Conservation (phyloP, 2,329 filamentous ascomycete genomes). For the Pseudogymnoascus sp. region DNA sequence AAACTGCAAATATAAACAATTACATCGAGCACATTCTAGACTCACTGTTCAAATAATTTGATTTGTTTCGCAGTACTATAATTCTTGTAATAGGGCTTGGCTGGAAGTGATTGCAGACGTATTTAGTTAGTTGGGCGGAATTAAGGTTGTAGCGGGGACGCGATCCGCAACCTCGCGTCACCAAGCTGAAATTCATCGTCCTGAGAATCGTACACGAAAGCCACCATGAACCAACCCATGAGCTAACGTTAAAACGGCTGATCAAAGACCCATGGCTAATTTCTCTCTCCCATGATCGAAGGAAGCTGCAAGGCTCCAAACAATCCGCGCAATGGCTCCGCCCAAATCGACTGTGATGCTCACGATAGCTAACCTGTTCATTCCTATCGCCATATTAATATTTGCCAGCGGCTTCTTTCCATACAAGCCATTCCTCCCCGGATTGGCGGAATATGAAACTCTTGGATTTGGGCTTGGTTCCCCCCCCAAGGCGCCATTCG, state of each 20-base stretch:
- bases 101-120: neutral
- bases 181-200: neutral
- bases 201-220: neutral
- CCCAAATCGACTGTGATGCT: conserved; percentile 35
- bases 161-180: conserved; percentile 6
- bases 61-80: neutral
- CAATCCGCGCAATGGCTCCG: conserved; percentile 21
- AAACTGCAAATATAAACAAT: neutral
- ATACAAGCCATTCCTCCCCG: conserved; percentile 88
- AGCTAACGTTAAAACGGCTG: neutral
- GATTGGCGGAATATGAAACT: conserved; percentile 63
- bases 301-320: neutral
- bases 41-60: neutral
- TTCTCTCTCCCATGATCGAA: neutral
- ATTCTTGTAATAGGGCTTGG: conserved; percentile 1
- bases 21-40: neutral
- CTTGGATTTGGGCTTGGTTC: conserved; percentile 47
- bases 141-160: conserved; percentile 8
- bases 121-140: conserved; percentile 1
- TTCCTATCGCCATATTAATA: conserved; percentile 64
- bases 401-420: conserved; percentile 95
- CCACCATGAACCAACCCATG: conserved; percentile 6
- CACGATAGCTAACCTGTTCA: conserved; percentile 64
- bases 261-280: neutral
- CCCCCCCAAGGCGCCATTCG: conserved; percentile 64